A percentile compares a stretch with the other conserved stretches of the same genome.
Evolutionary conservation across 495 filamentous ascomycete genomes (phyloP).

Genomic region (Hypoxylon cercidicola): DNA sequence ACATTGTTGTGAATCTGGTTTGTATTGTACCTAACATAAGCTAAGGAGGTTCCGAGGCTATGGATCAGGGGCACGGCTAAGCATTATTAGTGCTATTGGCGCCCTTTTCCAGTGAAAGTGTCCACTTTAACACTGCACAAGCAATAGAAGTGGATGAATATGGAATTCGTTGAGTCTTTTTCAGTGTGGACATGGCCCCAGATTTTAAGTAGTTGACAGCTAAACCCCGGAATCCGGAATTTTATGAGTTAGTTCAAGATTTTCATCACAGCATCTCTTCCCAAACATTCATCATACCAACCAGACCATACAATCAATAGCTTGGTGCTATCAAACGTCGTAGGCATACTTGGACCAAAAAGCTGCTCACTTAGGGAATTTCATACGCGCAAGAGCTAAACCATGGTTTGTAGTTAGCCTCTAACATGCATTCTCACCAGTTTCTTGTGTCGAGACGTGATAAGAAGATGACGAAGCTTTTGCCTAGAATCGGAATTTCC

Average conservation of each 20-base stretch:
- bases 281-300: slow-evolving; percentile 1
- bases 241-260: slow-evolving; percentile 29
- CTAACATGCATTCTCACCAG: too few species aligned
- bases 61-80: slow-evolving; percentile 38
- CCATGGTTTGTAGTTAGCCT: too few species aligned
- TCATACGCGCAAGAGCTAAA: too few species aligned
- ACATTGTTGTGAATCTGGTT: slow-evolving; percentile 3
- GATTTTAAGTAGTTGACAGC: background rate
- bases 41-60: slow-evolving; percentile 37
- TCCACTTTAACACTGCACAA: slow-evolving; percentile 1
- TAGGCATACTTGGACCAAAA: background rate
- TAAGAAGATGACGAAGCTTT: slow-evolving; percentile 6
- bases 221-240: slow-evolving; percentile 20
- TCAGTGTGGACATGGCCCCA: too few species aligned
- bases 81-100: slow-evolving; percentile 12
- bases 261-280: slow-evolving; percentile 27
- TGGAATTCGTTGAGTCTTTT: too few species aligned
- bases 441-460: too few species aligned
- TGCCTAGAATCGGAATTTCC: slow-evolving; percentile 22
- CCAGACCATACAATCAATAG: background rate
- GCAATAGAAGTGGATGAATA: background rate
- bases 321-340: background rate
- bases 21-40: slow-evolving; percentile 15
- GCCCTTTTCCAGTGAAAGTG: background rate
- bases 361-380: too few species aligned